Conservation (phyloP, 345 rosid species). For the Ceriops decandra region DNA sequence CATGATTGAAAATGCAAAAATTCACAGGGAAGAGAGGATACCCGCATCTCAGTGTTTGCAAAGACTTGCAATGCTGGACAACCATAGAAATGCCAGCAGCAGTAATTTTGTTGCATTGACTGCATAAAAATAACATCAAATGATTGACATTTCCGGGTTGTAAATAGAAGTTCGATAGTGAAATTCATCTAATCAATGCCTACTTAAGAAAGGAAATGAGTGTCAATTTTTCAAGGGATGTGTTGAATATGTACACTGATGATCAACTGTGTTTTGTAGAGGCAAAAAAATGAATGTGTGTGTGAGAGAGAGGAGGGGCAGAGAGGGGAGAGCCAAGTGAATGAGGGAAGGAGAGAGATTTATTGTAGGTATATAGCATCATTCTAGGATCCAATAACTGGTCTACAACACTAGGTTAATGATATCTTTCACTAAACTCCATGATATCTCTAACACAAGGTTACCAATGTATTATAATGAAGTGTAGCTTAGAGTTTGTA, state of each 20-base stretch:
- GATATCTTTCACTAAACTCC: too few species aligned
- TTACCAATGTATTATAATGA: too few species aligned
- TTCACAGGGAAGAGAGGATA: conserved; percentile 24
- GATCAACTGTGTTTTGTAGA: neutral
- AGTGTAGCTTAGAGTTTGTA: too few species aligned
- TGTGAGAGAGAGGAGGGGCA: too few species aligned
- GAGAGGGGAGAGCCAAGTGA: too few species aligned
- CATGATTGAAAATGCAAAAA: neutral
- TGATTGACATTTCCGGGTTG: neutral
- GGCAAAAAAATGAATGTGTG: neutral
- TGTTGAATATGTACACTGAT: too few species aligned
- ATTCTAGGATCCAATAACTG: neutral
- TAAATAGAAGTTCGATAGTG: neutral
- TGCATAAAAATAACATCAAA: conserved; percentile 34
- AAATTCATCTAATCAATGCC: neutral
- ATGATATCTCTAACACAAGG: too few species aligned
- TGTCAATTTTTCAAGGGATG: neutral
- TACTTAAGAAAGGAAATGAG: conserved; percentile 1
- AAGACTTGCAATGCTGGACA: conserved; percentile 54
- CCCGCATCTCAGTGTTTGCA: conserved; percentile 88
- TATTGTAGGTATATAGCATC: neutral
- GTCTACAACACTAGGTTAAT: neutral
- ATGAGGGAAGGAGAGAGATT: neutral
- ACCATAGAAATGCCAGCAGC: conserved; percentile 61
- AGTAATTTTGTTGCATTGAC: conserved; percentile 61